These are phyloP conservation scores for Barnettozyma hawaiiensis DNA, from an alignment of 1,139 yeast genomes.

Conservation along the genomic window DNA sequence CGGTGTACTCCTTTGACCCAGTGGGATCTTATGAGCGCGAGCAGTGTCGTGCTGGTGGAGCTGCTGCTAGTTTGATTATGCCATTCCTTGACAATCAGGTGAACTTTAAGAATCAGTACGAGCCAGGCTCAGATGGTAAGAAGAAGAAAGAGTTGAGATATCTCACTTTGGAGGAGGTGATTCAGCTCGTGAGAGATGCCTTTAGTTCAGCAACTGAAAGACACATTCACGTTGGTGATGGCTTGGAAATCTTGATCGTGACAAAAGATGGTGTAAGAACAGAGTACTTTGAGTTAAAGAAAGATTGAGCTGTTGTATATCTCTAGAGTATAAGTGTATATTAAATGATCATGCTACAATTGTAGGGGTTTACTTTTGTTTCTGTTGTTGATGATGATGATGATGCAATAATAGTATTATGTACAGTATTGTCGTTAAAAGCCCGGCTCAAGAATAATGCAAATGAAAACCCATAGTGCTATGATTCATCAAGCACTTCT, in stretches of 20 bases:
- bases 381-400: too few species aligned
- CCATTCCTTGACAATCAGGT: conserved; percentile 98
- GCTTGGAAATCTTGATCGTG: conserved; percentile 81
- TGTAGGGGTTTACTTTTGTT: too few species aligned
- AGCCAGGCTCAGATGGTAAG: conserved; percentile 68
- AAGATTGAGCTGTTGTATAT: conserved; percentile 58
- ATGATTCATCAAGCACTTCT: conserved; percentile 2
- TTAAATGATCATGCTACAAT: too few species aligned
- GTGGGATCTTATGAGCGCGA: conserved; percentile 97
- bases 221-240: conserved; percentile 97
- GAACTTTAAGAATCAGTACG: conserved; percentile 85
- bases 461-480: too few species aligned
- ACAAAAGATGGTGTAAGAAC: conserved; percentile 89
- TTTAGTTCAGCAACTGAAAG: conserved; percentile 96
- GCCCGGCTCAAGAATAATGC: too few species aligned
- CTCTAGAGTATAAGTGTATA: neutral
- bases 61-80: conserved; percentile 93
- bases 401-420: neutral
- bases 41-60: conserved; percentile 97
- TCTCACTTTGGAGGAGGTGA: conserved; percentile 75
- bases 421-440: conserved; percentile 1
- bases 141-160: conserved; percentile 56
- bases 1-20: conserved; percentile 94
- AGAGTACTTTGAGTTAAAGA: conserved; percentile 80
- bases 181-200: conserved; percentile 85